Base-by-base conservation (phyloP, 495 filamentous ascomycete genomes). In the Astrothelium macrocarpum region DNA sequence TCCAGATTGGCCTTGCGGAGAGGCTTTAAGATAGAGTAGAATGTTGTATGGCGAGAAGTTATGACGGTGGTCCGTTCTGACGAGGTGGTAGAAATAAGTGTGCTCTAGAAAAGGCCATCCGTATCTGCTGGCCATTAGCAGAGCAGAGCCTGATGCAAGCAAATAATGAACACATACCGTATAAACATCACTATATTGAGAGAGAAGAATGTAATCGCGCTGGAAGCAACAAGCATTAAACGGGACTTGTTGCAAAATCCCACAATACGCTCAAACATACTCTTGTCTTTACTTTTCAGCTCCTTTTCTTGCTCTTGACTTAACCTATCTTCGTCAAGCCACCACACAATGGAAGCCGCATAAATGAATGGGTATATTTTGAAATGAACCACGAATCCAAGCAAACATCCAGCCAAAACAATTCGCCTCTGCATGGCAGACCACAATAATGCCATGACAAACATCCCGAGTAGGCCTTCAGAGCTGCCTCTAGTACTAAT, bases 351-450 rank as follows among this genome's bases (percentile, higher is more conserved):
- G 0, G 90, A 87, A 0, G 84, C 79, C 0, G 88, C 92, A 75
- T 98, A 98, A 42, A 97, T 90, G 71, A 97, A 95, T 0, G 94
- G 94, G 71, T 97, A 98, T 62, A 98, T 98, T 78, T 98, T 98
- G 73, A 97, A 95, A 74, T 98, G 94, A 31, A 96, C 93, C 0
- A 85, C 82, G 36, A 97, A 75, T 0, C 94, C 94, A 5, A 98
- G 75, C 34, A 98, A 73, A 1, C 86, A 34, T 0, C 90, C 95
- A 0, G 91, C 90, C 1, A 95, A 71, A 14, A 74, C 66, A 34
- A 89, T 77, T 34, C 77, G 76, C 59, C 75, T 73, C 62, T 81
- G 75, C 53, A 88, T 72, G 4, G 90, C 83, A 0, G 91, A 88
- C 90, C 90, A 96, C 31, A 98, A 71, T 32, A 98, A 68, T 1